These are phyloP conservation scores for Amanita rubescens DNA, from an alignment of 768 basidiomycete species.

Conservation along the genomic window DNA sequence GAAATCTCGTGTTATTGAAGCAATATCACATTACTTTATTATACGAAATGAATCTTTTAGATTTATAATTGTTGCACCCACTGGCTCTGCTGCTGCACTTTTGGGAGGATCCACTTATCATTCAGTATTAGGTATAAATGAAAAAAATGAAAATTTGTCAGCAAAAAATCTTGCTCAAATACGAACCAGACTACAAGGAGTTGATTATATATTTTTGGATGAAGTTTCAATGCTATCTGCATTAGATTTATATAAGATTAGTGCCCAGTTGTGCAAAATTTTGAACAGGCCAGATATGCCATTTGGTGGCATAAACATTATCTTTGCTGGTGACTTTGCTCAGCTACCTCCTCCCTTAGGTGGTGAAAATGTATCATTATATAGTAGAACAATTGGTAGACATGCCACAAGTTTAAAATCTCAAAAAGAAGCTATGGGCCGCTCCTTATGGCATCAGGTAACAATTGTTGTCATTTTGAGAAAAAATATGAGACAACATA, in stretches of 20 bases:
- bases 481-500: slow-evolving; percentile 30
- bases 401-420: not conserved
- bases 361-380: slow-evolving; percentile 8
- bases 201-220: slow-evolving; percentile 28
- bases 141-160: not conserved
- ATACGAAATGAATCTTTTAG: slow-evolving; percentile 10
- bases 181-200: slow-evolving; percentile 3
- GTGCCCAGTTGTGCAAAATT: slow-evolving; percentile 13
- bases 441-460: slow-evolving; percentile 25
- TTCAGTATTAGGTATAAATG: slow-evolving; percentile 12
- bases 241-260: slow-evolving; percentile 17
- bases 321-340: slow-evolving; percentile 27
- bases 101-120: slow-evolving; percentile 24
- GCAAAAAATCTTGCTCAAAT: not conserved
- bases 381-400: slow-evolving; percentile 4
- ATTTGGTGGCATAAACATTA: slow-evolving; percentile 25
- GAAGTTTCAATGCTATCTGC: slow-evolving; percentile 30
- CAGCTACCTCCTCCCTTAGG: slow-evolving; percentile 18
- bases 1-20: slow-evolving; percentile 16
- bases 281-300: slow-evolving; percentile 5
- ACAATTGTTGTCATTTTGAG: slow-evolving; percentile 27
- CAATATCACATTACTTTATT: slow-evolving; percentile 14
- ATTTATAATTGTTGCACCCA: slow-evolving; percentile 18
- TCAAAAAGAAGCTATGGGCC: slow-evolving; percentile 20
- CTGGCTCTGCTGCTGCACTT: slow-evolving; percentile 18